Evolutionary conservation across 441 rosid species (phyloP).

Genomic region (Macaranga tanarius): DNA sequence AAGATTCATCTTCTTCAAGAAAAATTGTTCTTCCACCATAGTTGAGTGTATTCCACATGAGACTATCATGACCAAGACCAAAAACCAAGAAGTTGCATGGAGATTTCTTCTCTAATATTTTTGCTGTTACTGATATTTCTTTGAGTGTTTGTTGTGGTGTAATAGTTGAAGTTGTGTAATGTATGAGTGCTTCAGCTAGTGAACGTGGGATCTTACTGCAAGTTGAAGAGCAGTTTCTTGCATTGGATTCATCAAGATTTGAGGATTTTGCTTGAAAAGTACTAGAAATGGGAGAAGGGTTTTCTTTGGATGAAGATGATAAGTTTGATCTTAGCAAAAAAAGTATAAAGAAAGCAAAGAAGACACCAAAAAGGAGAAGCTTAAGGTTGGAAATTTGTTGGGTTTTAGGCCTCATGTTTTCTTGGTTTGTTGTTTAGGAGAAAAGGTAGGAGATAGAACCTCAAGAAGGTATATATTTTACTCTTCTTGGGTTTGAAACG

Average conservation of each 20-base stretch:
- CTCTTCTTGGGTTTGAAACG: conserved; percentile 12
- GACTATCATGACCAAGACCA: conserved; percentile 89
- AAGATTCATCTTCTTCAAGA: conserved; percentile 78
- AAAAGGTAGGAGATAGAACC: not conserved
- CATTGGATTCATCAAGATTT: conserved; percentile 5
- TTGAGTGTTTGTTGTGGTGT: conserved; percentile 80
- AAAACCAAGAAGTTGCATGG: conserved; percentile 93
- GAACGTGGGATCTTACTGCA: conserved; percentile 61
- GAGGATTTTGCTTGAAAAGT: conserved; percentile 16
- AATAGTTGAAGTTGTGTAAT: conserved; percentile 70
- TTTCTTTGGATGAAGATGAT: conserved; percentile 43
- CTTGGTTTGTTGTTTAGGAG: not conserved
- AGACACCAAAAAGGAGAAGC: conserved; percentile 56
- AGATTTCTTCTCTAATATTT: conserved; percentile 56
- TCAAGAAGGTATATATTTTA: conserved; percentile 9
- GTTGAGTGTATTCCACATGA: conserved; percentile 91
- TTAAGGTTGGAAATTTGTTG: conserved; percentile 49
- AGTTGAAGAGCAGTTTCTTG: conserved; percentile 37
- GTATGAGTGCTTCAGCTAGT: conserved; percentile 65
- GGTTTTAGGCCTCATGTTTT: conserved; percentile 61
- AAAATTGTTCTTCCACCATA: conserved; percentile 84
- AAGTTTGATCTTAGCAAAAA: conserved; percentile 57
- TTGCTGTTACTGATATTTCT: conserved; percentile 63
- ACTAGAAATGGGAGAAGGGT: conserved; percentile 22
- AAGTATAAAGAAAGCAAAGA: conserved; percentile 55